Conservation (phyloP, 2,329 filamentous ascomycete genomes). For the Ophiocordyceps unilateralis region DNA sequence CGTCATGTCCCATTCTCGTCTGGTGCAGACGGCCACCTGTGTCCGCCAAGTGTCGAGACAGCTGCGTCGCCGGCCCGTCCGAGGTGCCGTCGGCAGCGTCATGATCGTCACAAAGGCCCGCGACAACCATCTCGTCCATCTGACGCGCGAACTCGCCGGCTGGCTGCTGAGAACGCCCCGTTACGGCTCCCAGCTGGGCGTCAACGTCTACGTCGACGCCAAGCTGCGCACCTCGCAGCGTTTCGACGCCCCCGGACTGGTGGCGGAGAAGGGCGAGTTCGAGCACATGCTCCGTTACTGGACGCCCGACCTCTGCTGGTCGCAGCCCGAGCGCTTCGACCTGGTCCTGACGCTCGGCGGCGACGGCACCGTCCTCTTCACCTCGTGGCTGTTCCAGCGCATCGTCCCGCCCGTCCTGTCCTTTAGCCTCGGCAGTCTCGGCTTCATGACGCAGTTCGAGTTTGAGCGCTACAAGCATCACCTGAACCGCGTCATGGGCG, state of each 20-base stretch:
- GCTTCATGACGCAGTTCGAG: conserved; percentile 78
- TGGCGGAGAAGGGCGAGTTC: conserved; percentile 60
- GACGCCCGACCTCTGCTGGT: conserved; percentile 93
- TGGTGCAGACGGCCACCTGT: conserved; percentile 88
- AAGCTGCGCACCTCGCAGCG: conserved; percentile 80
- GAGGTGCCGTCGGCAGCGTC: conserved; percentile 76
- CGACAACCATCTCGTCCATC: conserved; percentile 78
- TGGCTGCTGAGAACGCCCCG: conserved; percentile 83
- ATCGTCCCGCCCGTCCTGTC: conserved; percentile 73
- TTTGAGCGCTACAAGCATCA: conserved; percentile 79
- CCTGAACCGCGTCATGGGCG: conserved; percentile 79
- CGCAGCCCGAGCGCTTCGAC: conserved; percentile 85
- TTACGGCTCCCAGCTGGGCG: conserved; percentile 76
- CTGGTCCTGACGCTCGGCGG: conserved; percentile 77
- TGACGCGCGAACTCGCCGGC: conserved; percentile 72
- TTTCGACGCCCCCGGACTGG: conserved; percentile 59
- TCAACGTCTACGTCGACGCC: conserved; percentile 96
- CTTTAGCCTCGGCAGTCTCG: conserved; percentile 69
- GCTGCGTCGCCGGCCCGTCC: conserved; percentile 79
- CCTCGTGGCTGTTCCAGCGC: conserved; percentile 82
- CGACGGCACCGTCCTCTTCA: conserved; percentile 76
- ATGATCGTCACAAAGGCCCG: conserved; percentile 99
- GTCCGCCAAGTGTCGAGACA: conserved; percentile 94
- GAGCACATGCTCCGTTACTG: conserved; percentile 81
- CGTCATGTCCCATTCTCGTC: conserved; percentile 78